Evolutionary conservation across 2,329 filamentous ascomycete species (phyloP), one percentile per base, ranked within the genome.

Genomic region (Akanthomyces lecanii): DNA sequence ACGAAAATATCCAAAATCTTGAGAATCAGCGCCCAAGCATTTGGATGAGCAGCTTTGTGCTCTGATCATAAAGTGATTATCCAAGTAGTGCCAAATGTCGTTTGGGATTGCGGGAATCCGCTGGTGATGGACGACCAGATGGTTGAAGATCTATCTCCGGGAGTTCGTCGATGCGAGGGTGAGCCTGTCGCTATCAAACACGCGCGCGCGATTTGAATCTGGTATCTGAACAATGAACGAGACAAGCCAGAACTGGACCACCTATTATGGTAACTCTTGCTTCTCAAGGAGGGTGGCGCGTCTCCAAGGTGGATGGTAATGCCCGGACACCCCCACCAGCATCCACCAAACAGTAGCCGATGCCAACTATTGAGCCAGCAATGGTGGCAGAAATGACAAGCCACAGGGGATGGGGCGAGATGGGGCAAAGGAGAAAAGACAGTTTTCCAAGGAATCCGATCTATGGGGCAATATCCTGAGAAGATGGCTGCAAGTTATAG

Each of bases 381-480:
- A 54, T 23, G 30, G 23, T 44, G 55, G 55, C 55, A 36, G 48
- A 18, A 40, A 45, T 21, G 48, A 40, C 48, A 63, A 55, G 62
- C 55, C 55, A 60, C 62, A n/a, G 38, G 21, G 14, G n/a, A 36
- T 33, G 38, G 52, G 52, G 45, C 33, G 25, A 44, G 36, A 56
- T 38, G 52, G 48, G 58, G 48, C 38, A 11, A 56, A 52, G 28
- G 30, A 36, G 14, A 25, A 16, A 45, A 5, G 28, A 30, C 18
- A 4, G 55, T 11, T 25, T 61, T 36, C 33, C 48, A 25, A 61
- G 28, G 14, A 28, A 25, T 47, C 50, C 48, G 38, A 53, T 61
- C 58, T 53, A 61, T 61, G 58, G 58, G 48, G 48, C n/a, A 53
- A 45, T 53, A 36, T 36, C 38, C 56, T 38, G 48, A 61, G 51